Conservation (phyloP, 805 yeast genomes). For the Myxozyma lipomycoides region DNA sequence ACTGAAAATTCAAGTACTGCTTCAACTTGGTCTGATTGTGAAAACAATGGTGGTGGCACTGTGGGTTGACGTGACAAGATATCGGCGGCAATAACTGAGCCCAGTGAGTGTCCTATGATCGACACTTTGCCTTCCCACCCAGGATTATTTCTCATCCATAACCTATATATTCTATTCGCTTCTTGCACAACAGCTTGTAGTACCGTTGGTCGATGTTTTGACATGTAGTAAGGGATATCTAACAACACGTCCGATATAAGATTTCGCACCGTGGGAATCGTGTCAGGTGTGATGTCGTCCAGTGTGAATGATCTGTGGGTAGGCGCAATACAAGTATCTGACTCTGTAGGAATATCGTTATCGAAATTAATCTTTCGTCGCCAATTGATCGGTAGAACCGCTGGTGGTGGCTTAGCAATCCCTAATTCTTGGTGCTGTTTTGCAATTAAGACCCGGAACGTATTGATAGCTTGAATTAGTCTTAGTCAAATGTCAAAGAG, state of each 20-base stretch:
- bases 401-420: conserved; percentile 24
- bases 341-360: conserved; percentile 36
- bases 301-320: conserved; percentile 48
- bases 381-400: conserved; percentile 80
- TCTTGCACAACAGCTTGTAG: conserved; percentile 63
- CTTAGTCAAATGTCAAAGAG: not conserved
- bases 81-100: conserved; percentile 79
- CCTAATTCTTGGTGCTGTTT: conserved; percentile 29
- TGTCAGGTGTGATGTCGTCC: conserved; percentile 68
- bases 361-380: conserved; percentile 55
- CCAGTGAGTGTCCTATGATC: conserved; percentile 81
- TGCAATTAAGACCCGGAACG: conserved; percentile 37
- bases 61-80: conserved; percentile 48
- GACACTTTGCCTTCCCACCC: conserved; percentile 56
- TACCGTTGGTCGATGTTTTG: conserved; percentile 61
- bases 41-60: conserved; percentile 22
- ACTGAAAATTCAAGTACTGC: conserved; percentile 61
- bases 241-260: conserved; percentile 79
- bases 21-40: conserved; percentile 14
- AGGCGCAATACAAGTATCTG: conserved; percentile 4
- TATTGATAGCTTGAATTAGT: conserved; percentile 35
- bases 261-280: conserved; percentile 70
- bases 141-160: conserved; percentile 65
- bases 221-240: conserved; percentile 77
- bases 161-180: conserved; percentile 62